These are phyloP conservation scores for Phanerodontia chrysosporium DNA, from an alignment of 768 basidiomycete species.

Conservation along the genomic window DNA sequence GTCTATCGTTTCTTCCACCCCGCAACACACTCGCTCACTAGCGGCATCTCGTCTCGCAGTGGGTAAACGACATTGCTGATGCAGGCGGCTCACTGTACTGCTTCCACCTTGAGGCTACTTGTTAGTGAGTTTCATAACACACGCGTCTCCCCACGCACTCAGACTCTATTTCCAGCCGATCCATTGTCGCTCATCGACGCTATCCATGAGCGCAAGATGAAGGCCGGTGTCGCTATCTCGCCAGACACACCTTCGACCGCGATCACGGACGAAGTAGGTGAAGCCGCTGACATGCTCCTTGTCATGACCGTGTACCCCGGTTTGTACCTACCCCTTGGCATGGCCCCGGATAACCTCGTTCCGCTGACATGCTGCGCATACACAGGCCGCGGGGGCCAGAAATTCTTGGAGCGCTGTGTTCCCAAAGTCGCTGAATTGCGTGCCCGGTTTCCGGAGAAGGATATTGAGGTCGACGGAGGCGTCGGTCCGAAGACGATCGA, in stretches of 20 bases:
- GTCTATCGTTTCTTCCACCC: background rate
- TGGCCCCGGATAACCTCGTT: too few species aligned
- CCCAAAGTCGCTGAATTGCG: conserved; percentile 92
- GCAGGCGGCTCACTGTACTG: conserved; percentile 95
- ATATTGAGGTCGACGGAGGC: conserved; percentile 98
- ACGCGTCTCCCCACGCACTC: background rate
- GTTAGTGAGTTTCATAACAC: conserved; percentile 37
- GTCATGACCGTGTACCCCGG: conserved; percentile 99
- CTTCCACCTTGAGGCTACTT: conserved; percentile 93
- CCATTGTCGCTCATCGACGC: conserved; percentile 71
- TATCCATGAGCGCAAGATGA: conserved; percentile 85
- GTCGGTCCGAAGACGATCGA: conserved; percentile 89
- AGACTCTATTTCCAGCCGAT: conserved; percentile 44
- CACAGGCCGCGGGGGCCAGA: conserved; percentile 89
- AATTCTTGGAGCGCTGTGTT: conserved; percentile 90
- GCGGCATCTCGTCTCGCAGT: conserved; percentile 47
- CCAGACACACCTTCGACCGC: conserved; percentile 88
- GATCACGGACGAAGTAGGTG: conserved; percentile 82
- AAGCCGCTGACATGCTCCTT: conserved; percentile 87
- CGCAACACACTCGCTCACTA: background rate
- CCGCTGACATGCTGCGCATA: background rate
- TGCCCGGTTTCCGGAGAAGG: conserved; percentile 84
- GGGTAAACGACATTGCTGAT: conserved; percentile 94
- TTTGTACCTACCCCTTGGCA: conserved; percentile 28
- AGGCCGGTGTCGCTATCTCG: conserved; percentile 93